phyloP scores from a whole-genome alignment of 345 rosid species.

The Eucalyptus sp. region DNA sequence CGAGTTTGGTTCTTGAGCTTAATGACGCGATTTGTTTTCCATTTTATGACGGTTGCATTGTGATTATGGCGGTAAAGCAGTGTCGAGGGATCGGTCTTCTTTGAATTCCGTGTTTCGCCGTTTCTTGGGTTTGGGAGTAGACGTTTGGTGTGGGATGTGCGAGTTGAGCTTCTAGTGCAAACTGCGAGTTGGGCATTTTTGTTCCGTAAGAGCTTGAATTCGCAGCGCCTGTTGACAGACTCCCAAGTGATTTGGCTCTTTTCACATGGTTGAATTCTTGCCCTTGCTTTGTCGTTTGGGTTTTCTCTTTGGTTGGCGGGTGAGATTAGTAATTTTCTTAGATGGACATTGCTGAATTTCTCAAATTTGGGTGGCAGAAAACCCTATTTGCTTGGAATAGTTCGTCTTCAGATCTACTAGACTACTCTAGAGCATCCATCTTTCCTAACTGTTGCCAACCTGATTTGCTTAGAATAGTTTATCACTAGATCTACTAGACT shows the following conservation, averaged over 20 bases:
- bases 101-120: neutral
- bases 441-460: neutral
- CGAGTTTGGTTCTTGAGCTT: neutral
- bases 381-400: neutral
- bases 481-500: neutral
- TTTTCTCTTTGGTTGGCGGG: neutral
- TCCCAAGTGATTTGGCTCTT: neutral
- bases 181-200: neutral
- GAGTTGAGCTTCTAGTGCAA: neutral
- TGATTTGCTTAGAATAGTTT: neutral
- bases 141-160: neutral
- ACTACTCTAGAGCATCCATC: neutral
- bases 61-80: neutral
- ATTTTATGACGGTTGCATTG: neutral
- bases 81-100: neutral
- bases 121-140: neutral
- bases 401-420: neutral
- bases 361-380: neutral
- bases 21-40: neutral
- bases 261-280: neutral
- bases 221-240: neutral
- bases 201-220: neutral
- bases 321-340: neutral
- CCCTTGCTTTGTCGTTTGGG: neutral
- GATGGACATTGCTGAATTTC: neutral